Conservation (phyloP, 345 rosid species). For the Gossypium anomalum region DNA sequence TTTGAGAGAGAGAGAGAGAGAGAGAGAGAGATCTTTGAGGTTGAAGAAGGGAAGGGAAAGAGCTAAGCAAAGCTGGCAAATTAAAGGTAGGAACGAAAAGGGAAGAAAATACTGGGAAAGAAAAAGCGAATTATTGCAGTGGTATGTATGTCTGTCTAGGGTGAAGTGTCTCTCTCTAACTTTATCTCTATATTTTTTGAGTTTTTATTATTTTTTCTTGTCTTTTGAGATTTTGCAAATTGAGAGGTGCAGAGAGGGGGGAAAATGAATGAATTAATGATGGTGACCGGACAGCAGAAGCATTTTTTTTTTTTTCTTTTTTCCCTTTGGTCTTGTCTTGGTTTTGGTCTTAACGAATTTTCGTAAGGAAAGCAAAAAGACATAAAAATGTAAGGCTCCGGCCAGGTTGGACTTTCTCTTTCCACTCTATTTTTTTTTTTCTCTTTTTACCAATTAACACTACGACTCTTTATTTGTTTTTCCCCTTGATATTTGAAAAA, state of each 20-base stretch:
- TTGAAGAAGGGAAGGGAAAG: constrained; percentile 7
- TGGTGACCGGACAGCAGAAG: constrained; percentile 10
- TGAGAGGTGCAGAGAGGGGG: neutral
- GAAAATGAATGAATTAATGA: constrained; percentile 7
- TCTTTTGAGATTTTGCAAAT: constrained; percentile 25
- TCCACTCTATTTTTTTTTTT: no score
- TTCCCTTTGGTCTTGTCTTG: neutral
- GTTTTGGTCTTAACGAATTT: neutral
- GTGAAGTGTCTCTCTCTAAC: constrained; percentile 23
- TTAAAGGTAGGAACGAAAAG: constrained; percentile 11
- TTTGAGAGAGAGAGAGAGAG: constrained; percentile 12
- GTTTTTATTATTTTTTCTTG: no score
- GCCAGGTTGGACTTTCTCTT: constrained; percentile 13
- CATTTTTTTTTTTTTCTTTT: neutral
- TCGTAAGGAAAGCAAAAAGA: neutral
- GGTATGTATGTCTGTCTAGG: neutral
- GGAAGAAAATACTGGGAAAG: neutral
- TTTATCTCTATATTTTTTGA: constrained; percentile 11
- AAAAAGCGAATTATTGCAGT: constrained; percentile 36
- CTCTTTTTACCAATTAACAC: no score
- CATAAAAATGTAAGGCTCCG: constrained; percentile 29
- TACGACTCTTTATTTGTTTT: no score
- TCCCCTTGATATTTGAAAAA: no score
- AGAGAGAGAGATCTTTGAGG: neutral
- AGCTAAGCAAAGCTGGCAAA: constrained; percentile 25